Conservation (phyloP, 2,329 filamentous ascomycete species). For the Xylaria sp. region DNA sequence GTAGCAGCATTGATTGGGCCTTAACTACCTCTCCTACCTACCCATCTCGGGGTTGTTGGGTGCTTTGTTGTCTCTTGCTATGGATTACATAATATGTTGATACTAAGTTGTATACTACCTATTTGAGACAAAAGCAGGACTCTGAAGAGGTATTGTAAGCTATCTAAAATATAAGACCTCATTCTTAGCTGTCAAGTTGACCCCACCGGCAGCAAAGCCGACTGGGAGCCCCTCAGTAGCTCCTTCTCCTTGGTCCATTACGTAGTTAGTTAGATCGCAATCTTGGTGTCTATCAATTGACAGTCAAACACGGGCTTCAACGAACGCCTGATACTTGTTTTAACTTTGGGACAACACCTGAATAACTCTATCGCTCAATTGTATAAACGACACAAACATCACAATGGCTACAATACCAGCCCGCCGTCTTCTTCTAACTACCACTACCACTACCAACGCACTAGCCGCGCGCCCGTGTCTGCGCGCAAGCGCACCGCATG, state of each 20-base stretch:
- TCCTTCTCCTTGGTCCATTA: constrained; percentile 5
- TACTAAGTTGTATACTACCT: neutral
- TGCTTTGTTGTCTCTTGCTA: neutral
- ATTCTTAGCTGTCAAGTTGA: neutral
- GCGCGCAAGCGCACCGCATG: neutral
- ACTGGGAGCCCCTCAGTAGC: constrained; percentile 17
- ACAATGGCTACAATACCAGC: constrained; percentile 32
- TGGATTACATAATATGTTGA: neutral
- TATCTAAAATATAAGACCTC: no score
- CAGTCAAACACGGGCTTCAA: neutral
- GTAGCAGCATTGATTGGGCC: no score
- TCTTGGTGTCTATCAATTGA: neutral
- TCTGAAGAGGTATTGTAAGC: no score
- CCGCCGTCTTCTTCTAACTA: constrained; percentile 25
- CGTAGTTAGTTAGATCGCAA: neutral
- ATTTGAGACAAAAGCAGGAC: no score
- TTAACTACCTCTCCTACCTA: no score
- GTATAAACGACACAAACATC: neutral
- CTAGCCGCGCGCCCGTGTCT: constrained; percentile 7
- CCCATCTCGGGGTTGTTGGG: no score
- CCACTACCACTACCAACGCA: neutral
- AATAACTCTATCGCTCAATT: neutral
- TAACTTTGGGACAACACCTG: neutral
- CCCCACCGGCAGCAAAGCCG: constrained; percentile 14
- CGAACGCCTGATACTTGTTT: neutral